Conservation (phyloP, 2,329 filamentous ascomycete species). For the Hymenoscyphus fructigenus region DNA sequence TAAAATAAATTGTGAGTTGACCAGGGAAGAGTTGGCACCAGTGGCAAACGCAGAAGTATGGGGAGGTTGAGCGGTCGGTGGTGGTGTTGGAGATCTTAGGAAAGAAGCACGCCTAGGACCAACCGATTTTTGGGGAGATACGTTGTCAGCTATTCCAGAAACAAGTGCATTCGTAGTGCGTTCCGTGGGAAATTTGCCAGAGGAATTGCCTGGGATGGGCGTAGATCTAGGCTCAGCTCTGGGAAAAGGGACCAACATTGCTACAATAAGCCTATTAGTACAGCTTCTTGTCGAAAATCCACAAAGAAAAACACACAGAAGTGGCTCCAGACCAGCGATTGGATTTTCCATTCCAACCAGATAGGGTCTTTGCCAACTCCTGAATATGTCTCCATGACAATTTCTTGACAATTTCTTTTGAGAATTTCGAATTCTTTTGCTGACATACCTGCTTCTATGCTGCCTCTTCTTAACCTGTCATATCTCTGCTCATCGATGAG, state of each 20-base stretch:
- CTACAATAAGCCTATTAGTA: no score
- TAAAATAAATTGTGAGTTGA: not conserved
- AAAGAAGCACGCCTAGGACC: no score
- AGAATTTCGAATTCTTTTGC: no score
- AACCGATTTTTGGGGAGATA: no score
- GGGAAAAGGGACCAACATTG: no score
- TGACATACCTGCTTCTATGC: not conserved
- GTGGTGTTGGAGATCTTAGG: no score
- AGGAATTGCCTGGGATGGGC: not conserved
- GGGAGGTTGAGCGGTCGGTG: no score
- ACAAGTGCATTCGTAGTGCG: not conserved
- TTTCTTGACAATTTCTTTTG: no score
- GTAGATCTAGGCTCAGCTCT: not conserved
- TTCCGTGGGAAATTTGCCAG: not conserved
- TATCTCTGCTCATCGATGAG: not conserved
- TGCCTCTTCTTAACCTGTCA: not conserved
- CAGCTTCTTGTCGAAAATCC: no score
- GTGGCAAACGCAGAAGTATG: no score
- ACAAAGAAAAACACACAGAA: conserved; percentile 2
- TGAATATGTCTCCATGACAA: no score
- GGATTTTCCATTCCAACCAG: conserved; percentile 4
- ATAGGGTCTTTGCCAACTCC: not conserved
- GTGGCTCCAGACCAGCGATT: not conserved
- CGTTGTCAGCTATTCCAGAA: no score
- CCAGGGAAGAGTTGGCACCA: not conserved